A percentile compares a stretch with the other conserved stretches of the same genome.
Evolutionary conservation across 2,329 filamentous ascomycete species (phyloP).

Genomic region (Xylaria arbuscula): DNA sequence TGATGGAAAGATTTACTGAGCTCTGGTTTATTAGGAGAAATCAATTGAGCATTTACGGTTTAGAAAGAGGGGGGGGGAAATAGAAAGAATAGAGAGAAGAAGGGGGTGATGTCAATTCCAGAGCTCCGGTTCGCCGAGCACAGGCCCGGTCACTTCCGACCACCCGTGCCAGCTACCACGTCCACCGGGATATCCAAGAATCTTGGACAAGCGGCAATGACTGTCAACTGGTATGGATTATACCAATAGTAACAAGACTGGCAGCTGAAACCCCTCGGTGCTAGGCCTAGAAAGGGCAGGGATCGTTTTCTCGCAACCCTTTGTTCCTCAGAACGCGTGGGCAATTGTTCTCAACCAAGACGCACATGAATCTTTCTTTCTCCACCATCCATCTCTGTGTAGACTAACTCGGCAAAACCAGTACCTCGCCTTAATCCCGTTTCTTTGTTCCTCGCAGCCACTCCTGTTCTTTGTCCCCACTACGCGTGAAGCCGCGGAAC

Average conservation of each 20-base stretch:
- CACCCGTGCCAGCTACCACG: conserved; percentile 9
- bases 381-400: background rate
- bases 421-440: background rate
- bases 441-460: conserved; percentile 4
- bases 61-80: background rate
- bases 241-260: background rate
- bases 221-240: background rate
- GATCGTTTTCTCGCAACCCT: background rate
- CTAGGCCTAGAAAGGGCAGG: conserved; percentile 2
- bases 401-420: conserved; percentile 2
- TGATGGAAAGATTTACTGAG: background rate
- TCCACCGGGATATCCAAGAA: conserved; percentile 7
- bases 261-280: background rate
- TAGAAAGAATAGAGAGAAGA: background rate
- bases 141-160: conserved; percentile 32
- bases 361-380: background rate
- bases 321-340: background rate
- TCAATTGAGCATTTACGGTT: background rate
- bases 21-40: background rate
- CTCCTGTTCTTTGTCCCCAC: conserved; percentile 12
- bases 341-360: background rate
- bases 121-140: conserved; percentile 37
- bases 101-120: conserved; percentile 18
- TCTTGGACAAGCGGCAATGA: conserved; percentile 1
- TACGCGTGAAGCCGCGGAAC: conserved; percentile 30